Conservation (phyloP, 2,329 filamentous ascomycete species). For the Fusarium avenaceum region DNA sequence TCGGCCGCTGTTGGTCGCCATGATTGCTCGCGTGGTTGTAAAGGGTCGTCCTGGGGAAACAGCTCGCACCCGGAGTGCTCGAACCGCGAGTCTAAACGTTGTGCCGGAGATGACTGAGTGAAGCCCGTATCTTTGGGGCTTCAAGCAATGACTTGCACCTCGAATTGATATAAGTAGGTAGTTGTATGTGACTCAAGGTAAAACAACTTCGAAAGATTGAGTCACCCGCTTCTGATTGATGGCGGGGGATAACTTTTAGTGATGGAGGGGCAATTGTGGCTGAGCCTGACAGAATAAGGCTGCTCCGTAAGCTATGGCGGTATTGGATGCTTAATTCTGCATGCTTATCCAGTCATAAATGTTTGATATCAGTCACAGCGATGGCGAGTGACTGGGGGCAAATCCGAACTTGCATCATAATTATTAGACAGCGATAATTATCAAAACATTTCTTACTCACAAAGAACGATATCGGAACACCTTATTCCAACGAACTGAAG, state of each 20-base stretch:
- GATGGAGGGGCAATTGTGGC: conserved; percentile 44
- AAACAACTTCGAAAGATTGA: conserved; percentile 44
- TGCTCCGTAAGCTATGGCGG: too few species aligned
- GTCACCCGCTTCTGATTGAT: conserved; percentile 38
- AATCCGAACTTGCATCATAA: neutral
- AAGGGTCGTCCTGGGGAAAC: conserved; percentile 62
- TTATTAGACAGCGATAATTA: neutral
- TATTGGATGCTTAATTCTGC: neutral
- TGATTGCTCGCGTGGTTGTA: conserved; percentile 61
- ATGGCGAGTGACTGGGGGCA: neutral
- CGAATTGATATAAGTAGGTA: conserved; percentile 41
- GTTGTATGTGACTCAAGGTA: conserved; percentile 30
- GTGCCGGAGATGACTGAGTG: conserved; percentile 54
- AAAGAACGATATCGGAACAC: conserved; percentile 16
- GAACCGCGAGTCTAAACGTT: conserved; percentile 65
- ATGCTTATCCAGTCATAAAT: neutral
- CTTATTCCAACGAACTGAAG: neutral
- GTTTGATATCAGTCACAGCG: neutral
- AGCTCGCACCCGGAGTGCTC: conserved; percentile 71
- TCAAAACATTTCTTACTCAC: neutral
- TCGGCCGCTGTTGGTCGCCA: conserved; percentile 70
- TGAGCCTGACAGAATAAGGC: conserved; percentile 7
- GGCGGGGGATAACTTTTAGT: conserved; percentile 38
- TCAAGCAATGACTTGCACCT: conserved; percentile 47
- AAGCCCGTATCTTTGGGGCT: conserved; percentile 56